A percentile compares a stretch with the other conserved stretches of the same genome.
Evolutionary conservation across 2,329 filamentous ascomycete genomes (phyloP).

Genomic region (Cordyceps pruinosa): DNA sequence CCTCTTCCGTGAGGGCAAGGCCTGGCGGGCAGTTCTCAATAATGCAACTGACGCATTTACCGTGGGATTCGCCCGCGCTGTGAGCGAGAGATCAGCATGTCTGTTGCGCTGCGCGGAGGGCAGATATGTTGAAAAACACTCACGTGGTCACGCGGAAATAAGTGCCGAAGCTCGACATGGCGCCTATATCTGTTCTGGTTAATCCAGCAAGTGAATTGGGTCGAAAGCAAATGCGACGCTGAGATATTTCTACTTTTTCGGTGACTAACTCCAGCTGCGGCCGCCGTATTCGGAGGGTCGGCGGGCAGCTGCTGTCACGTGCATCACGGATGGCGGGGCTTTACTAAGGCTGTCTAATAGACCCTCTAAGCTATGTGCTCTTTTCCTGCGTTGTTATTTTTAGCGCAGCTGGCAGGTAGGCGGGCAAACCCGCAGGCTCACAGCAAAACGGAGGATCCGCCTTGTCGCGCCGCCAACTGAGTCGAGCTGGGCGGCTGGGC

Average conservation of each 20-base stretch:
- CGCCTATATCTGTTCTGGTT: constrained; percentile 11
- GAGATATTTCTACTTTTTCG: not conserved
- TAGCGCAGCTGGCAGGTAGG: no score
- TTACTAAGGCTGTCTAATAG: no score
- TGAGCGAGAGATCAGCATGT: constrained; percentile 8
- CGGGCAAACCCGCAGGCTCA: no score
- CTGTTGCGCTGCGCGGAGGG: not conserved
- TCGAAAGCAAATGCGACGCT: not conserved
- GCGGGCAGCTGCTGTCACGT: not conserved
- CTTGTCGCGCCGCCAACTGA: constrained; percentile 11
- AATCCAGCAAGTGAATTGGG: not conserved
- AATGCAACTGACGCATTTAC: constrained; percentile 88
- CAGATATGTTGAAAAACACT: constrained; percentile 25
- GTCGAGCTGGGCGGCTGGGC: not conserved
- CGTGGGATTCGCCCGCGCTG: constrained; percentile 64
- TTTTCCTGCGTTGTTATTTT: not conserved
- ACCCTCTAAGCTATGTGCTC: no score
- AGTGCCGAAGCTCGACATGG: constrained; percentile 78
- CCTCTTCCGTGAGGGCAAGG: constrained; percentile 73
- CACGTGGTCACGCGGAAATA: constrained; percentile 78
- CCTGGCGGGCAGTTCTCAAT: constrained; percentile 70
- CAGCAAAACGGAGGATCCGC: not conserved
- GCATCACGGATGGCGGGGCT: no score
- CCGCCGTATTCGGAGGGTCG: constrained; percentile 2
- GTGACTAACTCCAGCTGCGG: not conserved